Evolutionary conservation across 768 basidiomycete species (phyloP).

Genomic region (Hydnomerulius pinastri): DNA sequence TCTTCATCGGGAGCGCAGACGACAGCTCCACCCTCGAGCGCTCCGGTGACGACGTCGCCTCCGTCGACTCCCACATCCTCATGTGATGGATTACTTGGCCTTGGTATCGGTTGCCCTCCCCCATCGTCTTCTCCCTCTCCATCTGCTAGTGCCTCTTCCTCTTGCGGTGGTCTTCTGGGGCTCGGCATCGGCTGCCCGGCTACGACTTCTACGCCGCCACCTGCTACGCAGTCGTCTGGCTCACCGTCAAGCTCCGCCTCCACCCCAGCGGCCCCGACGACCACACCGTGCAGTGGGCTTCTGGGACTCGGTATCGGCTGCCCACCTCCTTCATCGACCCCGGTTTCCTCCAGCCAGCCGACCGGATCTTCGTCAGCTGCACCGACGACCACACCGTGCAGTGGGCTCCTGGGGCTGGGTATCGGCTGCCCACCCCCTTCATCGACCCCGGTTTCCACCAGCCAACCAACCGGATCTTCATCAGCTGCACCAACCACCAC

Average conservation of each 20-base stretch:
- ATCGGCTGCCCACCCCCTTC: constrained; percentile 8
- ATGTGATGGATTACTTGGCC: not conserved
- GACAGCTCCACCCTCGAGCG: not conserved
- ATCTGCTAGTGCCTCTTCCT: not conserved
- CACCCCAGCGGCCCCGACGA: too few species aligned
- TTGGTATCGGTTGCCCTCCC: constrained; percentile 1
- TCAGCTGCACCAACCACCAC: not conserved
- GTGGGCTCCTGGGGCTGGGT: constrained; percentile 11
- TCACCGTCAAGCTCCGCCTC: too few species aligned
- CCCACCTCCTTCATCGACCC: not conserved
- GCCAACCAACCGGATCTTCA: not conserved
- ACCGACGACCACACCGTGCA: constrained; percentile 8
- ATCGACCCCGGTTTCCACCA: not conserved
- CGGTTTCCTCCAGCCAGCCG: constrained; percentile 8
- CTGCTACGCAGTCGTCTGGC: not conserved
- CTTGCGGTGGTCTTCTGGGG: constrained; percentile 11
- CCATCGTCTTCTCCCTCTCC: constrained; percentile 3
- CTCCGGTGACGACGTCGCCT: not conserved
- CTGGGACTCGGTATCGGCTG: constrained; percentile 17
- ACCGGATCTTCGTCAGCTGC: constrained; percentile 4
- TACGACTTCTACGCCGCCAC: not conserved
- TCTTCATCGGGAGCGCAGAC: not conserved
- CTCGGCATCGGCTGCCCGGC: constrained; percentile 14
- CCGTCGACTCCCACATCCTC: constrained; percentile 2
- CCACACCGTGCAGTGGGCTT: constrained; percentile 6